A percentile compares a stretch with the other conserved stretches of the same genome.
Conservation (phyloP, 139 green algal genomes). For the Chlamydomonas sp. region DNA sequence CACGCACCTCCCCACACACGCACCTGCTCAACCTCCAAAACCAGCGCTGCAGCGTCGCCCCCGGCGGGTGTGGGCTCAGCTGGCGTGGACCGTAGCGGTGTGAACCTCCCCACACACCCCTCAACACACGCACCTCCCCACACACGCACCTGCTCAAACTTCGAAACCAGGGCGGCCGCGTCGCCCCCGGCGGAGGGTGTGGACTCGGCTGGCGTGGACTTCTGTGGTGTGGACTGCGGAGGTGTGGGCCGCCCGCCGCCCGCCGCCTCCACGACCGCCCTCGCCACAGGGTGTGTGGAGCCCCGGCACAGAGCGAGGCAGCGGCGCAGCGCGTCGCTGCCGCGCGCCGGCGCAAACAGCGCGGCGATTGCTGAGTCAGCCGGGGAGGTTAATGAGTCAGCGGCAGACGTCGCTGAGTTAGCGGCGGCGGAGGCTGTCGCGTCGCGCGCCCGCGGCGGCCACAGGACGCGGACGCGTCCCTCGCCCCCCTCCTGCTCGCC, state of each 20-base stretch:
- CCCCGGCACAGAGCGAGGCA: conserved; percentile 34
- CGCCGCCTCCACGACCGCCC: conserved; percentile 33
- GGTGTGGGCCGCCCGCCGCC: too few relatives aligned
- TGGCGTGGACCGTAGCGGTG: background rate
- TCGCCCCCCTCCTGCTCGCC: background rate
- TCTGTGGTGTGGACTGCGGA: too few relatives aligned
- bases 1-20: background rate
- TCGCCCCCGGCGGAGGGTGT: background rate
- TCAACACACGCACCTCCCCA: background rate
- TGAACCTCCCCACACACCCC: background rate
- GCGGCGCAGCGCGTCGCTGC: conserved; percentile 26
- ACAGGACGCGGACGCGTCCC: background rate
- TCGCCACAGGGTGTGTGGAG: conserved; percentile 44
- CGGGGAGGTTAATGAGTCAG: too few relatives aligned
- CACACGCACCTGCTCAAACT: conserved; percentile 6
- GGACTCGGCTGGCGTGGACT: too few relatives aligned
- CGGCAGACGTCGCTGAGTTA: too few relatives aligned
- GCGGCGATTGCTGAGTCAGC: too few relatives aligned
- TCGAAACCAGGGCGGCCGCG: conserved; percentile 15
- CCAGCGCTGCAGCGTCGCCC: too few relatives aligned
- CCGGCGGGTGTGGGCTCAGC: background rate
- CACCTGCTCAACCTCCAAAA: too few relatives aligned
- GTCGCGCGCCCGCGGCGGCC: too few relatives aligned
- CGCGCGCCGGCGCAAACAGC: too few relatives aligned
- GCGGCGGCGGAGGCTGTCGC: too few relatives aligned